Conservation (phyloP, 2,329 filamentous ascomycete species). For the Pyrenochaeta sp. region DNA sequence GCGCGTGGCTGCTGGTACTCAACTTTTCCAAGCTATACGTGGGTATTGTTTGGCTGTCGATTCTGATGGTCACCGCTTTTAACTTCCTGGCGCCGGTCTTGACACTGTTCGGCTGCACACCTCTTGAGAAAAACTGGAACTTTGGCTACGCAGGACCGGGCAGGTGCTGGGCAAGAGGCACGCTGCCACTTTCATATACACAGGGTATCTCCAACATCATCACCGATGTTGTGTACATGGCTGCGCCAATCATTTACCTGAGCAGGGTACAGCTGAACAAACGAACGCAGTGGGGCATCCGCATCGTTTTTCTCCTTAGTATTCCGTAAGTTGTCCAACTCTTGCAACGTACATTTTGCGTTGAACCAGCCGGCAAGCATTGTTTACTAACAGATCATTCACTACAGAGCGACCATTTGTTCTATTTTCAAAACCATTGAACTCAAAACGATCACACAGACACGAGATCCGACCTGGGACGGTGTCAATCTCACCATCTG, state of each 20-base stretch:
- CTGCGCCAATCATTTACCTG: conserved; percentile 39
- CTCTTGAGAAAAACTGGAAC: conserved; percentile 41
- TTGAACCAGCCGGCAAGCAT: background rate
- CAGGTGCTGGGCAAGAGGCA: conserved; percentile 34
- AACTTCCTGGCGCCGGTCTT: conserved; percentile 37
- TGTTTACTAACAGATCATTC: background rate
- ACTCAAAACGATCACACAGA: conserved; percentile 28
- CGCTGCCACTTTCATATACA: conserved; percentile 30
- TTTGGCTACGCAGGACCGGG: conserved; percentile 15
- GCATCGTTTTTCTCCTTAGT: conserved; percentile 39
- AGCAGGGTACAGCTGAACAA: conserved; percentile 30
- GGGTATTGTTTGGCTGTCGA: conserved; percentile 37
- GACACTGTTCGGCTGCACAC: conserved; percentile 36
- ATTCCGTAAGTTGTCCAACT: conserved; percentile 29
- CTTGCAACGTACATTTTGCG: no score
- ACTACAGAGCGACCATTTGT: conserved; percentile 34
- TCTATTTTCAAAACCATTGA: conserved; percentile 40
- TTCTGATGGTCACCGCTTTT: conserved; percentile 35
- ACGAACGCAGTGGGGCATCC: conserved; percentile 39
- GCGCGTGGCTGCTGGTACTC: conserved; percentile 38
- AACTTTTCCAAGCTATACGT: conserved; percentile 38
- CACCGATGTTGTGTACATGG: conserved; percentile 39
- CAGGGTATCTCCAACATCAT: conserved; percentile 40
- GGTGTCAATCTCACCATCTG: conserved; percentile 31
- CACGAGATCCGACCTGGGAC: conserved; percentile 31